A percentile compares a stretch with the other conserved stretches of the same genome.
Conservation (phyloP, 2,329 filamentous ascomycete species). For the Exophiala sp. region DNA sequence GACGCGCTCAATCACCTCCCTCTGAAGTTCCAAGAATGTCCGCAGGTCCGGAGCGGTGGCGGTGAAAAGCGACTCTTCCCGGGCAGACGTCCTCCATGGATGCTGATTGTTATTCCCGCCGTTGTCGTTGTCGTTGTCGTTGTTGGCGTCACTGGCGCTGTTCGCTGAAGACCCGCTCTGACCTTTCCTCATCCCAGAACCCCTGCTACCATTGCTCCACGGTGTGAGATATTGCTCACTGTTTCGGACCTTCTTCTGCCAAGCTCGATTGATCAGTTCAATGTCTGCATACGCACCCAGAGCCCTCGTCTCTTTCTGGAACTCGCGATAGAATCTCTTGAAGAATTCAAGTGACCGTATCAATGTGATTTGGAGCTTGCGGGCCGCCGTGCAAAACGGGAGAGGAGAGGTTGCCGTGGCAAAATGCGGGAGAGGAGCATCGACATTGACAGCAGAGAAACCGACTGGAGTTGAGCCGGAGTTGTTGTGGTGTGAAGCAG, state of each 20-base stretch:
- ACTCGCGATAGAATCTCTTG: neutral
- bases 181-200: neutral
- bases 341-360: neutral
- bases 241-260: neutral
- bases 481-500: neutral
- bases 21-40: neutral
- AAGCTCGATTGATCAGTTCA: neutral
- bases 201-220: neutral
- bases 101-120: neutral
- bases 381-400: neutral
- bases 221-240: neutral
- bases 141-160: neutral
- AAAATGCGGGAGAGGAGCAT: neutral
- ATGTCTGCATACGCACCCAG: neutral
- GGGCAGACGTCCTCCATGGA: neutral
- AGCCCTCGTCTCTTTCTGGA: neutral
- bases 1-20: neutral
- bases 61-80: neutral
- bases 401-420: neutral
- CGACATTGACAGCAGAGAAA: neutral
- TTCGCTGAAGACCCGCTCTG: neutral
- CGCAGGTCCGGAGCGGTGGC: neutral
- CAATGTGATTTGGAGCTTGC: neutral
- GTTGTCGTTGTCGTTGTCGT: neutral
- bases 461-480: neutral